These are phyloP conservation scores for Volvariella surrecta DNA, from an alignment of 1,284 basidiomycete species.

Conservation along the genomic window DNA sequence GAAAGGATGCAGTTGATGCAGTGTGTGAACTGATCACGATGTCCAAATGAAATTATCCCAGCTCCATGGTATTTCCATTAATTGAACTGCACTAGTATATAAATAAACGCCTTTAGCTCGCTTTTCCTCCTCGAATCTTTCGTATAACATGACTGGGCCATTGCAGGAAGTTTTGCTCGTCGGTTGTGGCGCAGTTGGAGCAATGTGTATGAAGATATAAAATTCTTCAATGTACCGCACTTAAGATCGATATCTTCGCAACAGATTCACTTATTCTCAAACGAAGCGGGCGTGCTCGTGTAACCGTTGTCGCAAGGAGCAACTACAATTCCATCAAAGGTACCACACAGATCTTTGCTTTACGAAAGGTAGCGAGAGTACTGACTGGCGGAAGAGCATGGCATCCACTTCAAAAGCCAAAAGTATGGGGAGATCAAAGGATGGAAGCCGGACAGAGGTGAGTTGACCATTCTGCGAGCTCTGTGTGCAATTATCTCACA, in stretches of 20 bases:
- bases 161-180: conserved; percentile 45
- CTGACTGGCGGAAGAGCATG: conserved; percentile 24
- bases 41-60: too few relatives aligned
- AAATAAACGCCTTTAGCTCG: too few relatives aligned
- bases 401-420: conserved; percentile 48
- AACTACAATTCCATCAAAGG: conserved; percentile 57
- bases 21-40: too few relatives aligned
- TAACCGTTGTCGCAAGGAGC: conserved; percentile 69
- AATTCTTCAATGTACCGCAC: not conserved
- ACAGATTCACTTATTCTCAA: conserved; percentile 58
- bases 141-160: not conserved
- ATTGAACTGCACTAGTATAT: too few relatives aligned
- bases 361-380: not conserved
- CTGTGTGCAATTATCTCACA: not conserved
- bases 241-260: not conserved
- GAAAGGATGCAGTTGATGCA: too few relatives aligned
- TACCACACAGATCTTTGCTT: conserved; percentile 15
- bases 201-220: conserved; percentile 34
- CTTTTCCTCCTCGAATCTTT: too few relatives aligned
- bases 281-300: conserved; percentile 49
- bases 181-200: conserved; percentile 50
- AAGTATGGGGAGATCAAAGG: conserved; percentile 50
- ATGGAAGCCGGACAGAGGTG: conserved; percentile 60
- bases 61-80: too few relatives aligned
- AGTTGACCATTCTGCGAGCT: conserved; percentile 14